Evolutionary conservation across 2,329 filamentous ascomycete species (phyloP).

Genomic region (Exophiala phaeomuriformis): DNA sequence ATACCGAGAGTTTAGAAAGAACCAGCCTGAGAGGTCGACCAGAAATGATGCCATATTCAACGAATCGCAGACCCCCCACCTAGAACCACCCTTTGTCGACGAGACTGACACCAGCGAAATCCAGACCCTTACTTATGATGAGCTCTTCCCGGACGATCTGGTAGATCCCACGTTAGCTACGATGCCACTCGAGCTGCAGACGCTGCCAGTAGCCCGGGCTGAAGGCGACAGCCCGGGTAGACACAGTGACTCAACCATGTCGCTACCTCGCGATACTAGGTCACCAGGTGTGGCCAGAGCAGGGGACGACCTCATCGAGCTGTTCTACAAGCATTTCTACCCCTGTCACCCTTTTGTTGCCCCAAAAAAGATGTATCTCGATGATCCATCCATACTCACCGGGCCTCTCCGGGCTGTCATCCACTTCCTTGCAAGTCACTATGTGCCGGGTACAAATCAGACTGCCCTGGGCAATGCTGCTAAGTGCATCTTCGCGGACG

Average conservation of each 20-base stretch:
- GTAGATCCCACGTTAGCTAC: too few species aligned
- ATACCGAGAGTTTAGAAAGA: slow-evolving; percentile 24
- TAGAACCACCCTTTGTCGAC: too few species aligned
- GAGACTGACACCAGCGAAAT: too few species aligned
- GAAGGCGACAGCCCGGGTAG: slow-evolving; percentile 13
- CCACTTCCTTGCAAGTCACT: slow-evolving; percentile 51
- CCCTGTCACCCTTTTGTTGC: slow-evolving; percentile 51
- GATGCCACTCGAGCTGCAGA: too few species aligned
- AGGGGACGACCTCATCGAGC: slow-evolving; percentile 43
- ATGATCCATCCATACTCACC: slow-evolving; percentile 36
- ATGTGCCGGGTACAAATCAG: slow-evolving; percentile 37
- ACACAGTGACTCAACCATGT: slow-evolving; percentile 20
- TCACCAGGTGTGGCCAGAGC: too few species aligned
- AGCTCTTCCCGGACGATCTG: too few species aligned
- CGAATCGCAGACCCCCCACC: too few species aligned
- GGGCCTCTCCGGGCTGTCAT: slow-evolving; percentile 50
- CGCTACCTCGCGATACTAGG: slow-evolving; percentile 16
- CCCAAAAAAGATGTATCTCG: slow-evolving; percentile 37
- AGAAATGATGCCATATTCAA: too few species aligned
- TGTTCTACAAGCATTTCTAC: slow-evolving; percentile 52
- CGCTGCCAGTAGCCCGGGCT: too few species aligned
- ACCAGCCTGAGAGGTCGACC: too few species aligned
- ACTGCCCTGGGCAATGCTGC: slow-evolving; percentile 27
- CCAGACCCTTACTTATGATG: too few species aligned
- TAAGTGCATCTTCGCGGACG: slow-evolving; percentile 26